Base-by-base conservation (phyloP, 352 stramenopile genomes). In the Globisporangium paroecandrum region DNA sequence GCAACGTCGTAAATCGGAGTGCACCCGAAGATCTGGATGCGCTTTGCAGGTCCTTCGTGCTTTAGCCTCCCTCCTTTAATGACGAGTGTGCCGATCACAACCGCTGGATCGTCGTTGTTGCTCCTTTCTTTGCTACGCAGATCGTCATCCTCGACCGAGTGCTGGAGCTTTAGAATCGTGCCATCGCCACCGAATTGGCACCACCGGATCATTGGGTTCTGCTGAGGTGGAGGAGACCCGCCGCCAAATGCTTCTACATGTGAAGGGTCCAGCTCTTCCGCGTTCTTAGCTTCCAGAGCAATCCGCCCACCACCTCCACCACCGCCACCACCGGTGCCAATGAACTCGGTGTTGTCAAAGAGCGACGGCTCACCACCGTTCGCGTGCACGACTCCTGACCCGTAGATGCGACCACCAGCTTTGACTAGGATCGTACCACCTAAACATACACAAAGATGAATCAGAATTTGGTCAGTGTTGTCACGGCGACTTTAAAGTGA, bases 101-200 rank as follows among this genome's bases (percentile, higher is more conserved):
- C 53, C 0, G 57, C 60, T 18, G 47, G 38, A 24, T 55, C 53
- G 1, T 65, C 64, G 34, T 49, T 62, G 34, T 6, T 29, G 8
- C 20, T 59, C 1, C n/a, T 18, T 34, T 46, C 53, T n/a, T 71
- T 62, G 29, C 59, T 64, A 1, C 1, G 1, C 2, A 41, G 32
- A 29, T 69, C 56, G 34, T 66, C 47, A 18, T 72, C 56, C 32
- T 73, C 73, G 1, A 69, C 59, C 10, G 69, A 71, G 66, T 85
- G 77, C 27, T 84, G 78, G 20, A 82, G 24, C 47, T 89, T 89
- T 7, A 94, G 55, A 60, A 94, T 91, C 3, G 88, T 90, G 15
- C 88, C 88, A 34, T 92, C 86, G 41, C 80, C 85, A 41, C 85
- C 88, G 15, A 93, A 72, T 56, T 95, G 88, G 29, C 88, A 95